Evolutionary conservation across 129 eudicot genomes (phyloP).

Genomic region (Solidago caesia): DNA sequence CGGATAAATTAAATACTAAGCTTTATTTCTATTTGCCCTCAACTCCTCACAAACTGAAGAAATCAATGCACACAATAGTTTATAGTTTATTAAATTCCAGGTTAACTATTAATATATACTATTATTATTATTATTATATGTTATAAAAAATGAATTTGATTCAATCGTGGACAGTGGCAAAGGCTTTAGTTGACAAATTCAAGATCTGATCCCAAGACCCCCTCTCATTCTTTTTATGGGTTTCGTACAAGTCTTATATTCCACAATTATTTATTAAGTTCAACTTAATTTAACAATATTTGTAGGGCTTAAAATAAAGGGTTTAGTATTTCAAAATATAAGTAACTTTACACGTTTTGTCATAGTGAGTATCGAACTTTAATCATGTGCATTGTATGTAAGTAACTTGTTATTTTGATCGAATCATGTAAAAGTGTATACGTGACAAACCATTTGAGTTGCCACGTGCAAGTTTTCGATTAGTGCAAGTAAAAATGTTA

Average conservation of each 20-base stretch:
- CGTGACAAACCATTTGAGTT: no score
- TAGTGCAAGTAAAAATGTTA: no score
- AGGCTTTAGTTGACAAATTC: constrained; percentile 65
- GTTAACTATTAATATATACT: not conserved
- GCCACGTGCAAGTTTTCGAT: no score
- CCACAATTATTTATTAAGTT: constrained; percentile 11
- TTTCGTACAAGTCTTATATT: constrained; percentile 49
- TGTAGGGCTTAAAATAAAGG: no score
- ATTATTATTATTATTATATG: no score
- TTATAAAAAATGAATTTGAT: constrained; percentile 15
- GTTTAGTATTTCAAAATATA: no score
- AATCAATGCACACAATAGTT: not conserved
- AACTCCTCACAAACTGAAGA: not conserved
- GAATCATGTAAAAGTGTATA: no score
- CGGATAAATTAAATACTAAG: not conserved
- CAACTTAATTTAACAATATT: not conserved
- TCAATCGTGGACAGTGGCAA: constrained; percentile 33
- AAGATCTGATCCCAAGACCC: constrained; percentile 59
- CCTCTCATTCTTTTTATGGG: constrained; percentile 29
- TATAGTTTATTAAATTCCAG: constrained; percentile 1
- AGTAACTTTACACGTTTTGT: no score
- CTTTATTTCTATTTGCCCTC: not conserved
- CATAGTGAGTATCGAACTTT: no score
- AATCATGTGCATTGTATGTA: no score
- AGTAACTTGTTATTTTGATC: no score